Percentiles rank a stretch among this genome's conserved stretches.
These are phyloP conservation scores for Penicillium manginii DNA, from an alignment of 495 filamentous ascomycete species.

Conservation along the genomic window DNA sequence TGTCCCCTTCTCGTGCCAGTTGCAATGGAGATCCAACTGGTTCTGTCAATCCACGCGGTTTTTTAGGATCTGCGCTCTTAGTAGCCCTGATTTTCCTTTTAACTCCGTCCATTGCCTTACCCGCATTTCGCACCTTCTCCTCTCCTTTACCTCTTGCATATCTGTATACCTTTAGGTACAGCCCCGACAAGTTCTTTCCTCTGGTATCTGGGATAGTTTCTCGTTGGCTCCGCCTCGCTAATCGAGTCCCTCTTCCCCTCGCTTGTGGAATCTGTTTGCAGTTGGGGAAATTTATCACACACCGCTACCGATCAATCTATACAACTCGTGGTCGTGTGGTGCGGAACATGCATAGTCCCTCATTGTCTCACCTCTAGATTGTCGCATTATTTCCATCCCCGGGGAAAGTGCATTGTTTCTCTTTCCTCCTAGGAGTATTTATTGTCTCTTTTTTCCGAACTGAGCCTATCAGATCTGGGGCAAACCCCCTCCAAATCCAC, in stretches of 20 bases:
- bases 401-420: conserved; percentile 6
- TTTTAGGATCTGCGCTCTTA: conserved; percentile 20
- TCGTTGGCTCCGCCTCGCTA: neutral
- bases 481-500: conserved; percentile 2
- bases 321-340: conserved; percentile 18
- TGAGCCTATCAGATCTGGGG: conserved; percentile 15
- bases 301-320: conserved; percentile 16
- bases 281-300: neutral
- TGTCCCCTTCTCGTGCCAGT: conserved; percentile 34
- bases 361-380: conserved; percentile 37
- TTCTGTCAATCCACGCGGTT: conserved; percentile 30
- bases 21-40: conserved; percentile 34
- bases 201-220: neutral
- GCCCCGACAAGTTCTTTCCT: neutral
- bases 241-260: conserved; percentile 1
- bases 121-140: conserved; percentile 30
- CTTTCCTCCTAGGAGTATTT: conserved; percentile 2
- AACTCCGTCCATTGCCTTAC: conserved; percentile 42
- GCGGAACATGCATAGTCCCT: conserved; percentile 42
- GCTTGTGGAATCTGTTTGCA: neutral
- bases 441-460: conserved; percentile 18
- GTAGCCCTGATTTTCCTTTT: conserved; percentile 36
- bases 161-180: conserved; percentile 20
- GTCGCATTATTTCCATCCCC: conserved; percentile 29
- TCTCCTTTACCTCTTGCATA: conserved; percentile 27